Base-by-base conservation (phyloP, 2,329 filamentous ascomycete genomes). In the Coleophoma cylindrospora region DNA sequence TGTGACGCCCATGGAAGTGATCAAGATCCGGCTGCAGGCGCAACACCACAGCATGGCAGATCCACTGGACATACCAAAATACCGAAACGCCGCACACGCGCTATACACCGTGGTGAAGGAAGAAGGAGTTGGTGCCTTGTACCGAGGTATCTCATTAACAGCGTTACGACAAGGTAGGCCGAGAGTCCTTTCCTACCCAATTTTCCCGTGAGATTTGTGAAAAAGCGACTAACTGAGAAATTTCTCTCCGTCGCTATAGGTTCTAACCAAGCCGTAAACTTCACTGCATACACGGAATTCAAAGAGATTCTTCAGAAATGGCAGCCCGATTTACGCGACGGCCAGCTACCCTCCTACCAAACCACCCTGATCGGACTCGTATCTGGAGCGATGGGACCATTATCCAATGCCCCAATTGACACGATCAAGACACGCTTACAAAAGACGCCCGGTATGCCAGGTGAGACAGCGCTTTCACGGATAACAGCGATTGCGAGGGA, bases 31-130 rank as follows among this genome's bases (percentile, higher is more conserved):
- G 45, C 81, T 99, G 60, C 94, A 99, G 77, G 92, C 92, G 4
- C 94, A 99, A 74, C 89, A 96, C 74, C 94, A 99, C 81, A 90
- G 84, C 67, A 94, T 99, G 86, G 91, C 94, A 45, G 94, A 99
- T 67, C 94, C 94, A 6, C 84, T 97, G 59, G 94, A 97, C 68
- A 71, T 96, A 9, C 94, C 94, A 57, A 97, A 97, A 74, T 97
- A 97, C 77, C 89, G 92, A 67, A 96, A 95, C 71, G 92, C 92
- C 22, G 91, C 91, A 15, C 82, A 86, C 68, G 82, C 82, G 7
- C 71, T 84, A 15, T 96, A 95, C 74, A 96, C 91, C 5, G 91
- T 99, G 50, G 74, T 97, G 38, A 85, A 83, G 61, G 94, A 99
- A 73, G 94, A 99, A 70, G 95, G 95, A 0, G 68, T 87, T 59